Evolutionary conservation across 768 basidiomycete genomes (phyloP).

Genomic region (Dentipellis sp.): DNA sequence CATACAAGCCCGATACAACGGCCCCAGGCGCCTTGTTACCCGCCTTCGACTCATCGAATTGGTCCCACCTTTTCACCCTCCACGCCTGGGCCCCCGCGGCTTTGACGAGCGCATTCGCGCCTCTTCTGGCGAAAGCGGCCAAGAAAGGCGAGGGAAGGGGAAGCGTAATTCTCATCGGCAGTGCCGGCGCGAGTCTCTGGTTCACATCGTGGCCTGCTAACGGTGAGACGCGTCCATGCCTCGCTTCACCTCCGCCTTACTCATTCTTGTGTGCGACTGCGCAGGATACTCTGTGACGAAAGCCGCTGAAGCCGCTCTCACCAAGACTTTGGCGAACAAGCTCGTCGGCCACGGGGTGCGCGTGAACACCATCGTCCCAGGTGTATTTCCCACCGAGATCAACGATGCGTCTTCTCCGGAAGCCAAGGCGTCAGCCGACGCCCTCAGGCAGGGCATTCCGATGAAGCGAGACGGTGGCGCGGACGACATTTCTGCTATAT

Average conservation of each 20-base stretch:
- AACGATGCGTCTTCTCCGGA: conserved; percentile 20
- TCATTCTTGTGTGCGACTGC: too few species aligned
- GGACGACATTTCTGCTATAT: conserved; percentile 67
- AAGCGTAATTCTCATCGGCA: too few species aligned
- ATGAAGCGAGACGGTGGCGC: conserved; percentile 46
- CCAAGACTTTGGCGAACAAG: too few species aligned
- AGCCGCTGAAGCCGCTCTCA: too few species aligned
- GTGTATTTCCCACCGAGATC: too few species aligned
- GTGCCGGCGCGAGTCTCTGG: conserved; percentile 14
- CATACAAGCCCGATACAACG: conserved; percentile 33
- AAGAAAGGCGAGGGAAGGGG: too few species aligned
- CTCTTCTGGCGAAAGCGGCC: conserved; percentile 27
- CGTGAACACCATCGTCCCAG: too few species aligned
- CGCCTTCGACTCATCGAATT: conserved; percentile 60
- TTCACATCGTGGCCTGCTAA: conserved; percentile 73
- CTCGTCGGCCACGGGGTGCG: too few species aligned
- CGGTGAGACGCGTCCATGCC: neutral
- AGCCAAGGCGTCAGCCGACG: conserved; percentile 22
- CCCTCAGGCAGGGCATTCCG: conserved; percentile 42
- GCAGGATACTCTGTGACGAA: too few species aligned
- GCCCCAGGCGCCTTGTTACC: conserved; percentile 55
- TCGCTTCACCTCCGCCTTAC: too few species aligned
- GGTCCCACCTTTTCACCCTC: conserved; percentile 71
- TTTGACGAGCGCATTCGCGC: conserved; percentile 67
- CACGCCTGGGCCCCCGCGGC: conserved; percentile 60